These are phyloP conservation scores for Candida saitoana DNA, from an alignment of 805 yeast genomes.

Conservation along the genomic window DNA sequence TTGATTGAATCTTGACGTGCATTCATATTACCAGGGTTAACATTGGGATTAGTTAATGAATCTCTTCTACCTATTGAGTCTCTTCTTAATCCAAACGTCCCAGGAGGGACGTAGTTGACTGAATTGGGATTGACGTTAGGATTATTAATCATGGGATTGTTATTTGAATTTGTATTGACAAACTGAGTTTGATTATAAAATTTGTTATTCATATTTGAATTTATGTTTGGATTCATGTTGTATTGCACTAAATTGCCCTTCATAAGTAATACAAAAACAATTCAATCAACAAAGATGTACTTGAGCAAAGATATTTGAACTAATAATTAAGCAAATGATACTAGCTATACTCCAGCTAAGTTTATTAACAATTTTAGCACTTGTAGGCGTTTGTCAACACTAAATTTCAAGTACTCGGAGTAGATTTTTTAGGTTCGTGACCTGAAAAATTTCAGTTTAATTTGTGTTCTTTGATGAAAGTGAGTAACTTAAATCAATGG, in stretches of 20 bases:
- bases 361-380: too few relatives aligned
- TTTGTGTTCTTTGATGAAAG: too few relatives aligned
- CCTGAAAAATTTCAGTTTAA: too few relatives aligned
- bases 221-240: neutral
- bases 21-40: neutral
- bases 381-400: too few relatives aligned
- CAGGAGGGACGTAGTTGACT: neutral
- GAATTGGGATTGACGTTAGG: neutral
- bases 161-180: neutral
- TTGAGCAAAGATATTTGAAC: too few relatives aligned
- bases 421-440: neutral
- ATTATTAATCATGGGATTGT: neutral
- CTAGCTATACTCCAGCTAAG: too few relatives aligned
- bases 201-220: neutral
- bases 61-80: neutral
- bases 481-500: too few relatives aligned
- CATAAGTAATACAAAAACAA: neutral
- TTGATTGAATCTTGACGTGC: conserved; percentile 11
- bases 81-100: neutral
- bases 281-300: too few relatives aligned
- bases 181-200: neutral
- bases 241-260: too few relatives aligned
- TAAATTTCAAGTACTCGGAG: too few relatives aligned
- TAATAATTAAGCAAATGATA: too few relatives aligned
- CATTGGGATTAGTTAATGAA: neutral